These are phyloP conservation scores for Saposhnikovia divaricata DNA, from an alignment of 129 eudicot genomes.

Conservation along the genomic window DNA sequence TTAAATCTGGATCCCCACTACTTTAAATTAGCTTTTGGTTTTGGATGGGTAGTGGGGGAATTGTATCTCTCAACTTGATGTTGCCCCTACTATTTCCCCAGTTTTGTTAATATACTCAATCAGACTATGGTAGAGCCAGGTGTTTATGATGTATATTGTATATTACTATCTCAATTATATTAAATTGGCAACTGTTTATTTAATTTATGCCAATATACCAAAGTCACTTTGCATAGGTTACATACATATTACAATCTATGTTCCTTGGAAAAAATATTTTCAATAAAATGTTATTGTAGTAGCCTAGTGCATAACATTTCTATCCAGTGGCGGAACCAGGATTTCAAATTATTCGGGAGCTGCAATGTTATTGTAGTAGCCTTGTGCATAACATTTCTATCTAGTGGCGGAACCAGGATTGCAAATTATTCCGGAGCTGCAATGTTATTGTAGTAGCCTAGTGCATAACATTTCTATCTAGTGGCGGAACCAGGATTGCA, in stretches of 20 bases:
- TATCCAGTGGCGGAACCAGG: background rate
- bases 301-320: background rate
- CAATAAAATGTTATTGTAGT: background rate
- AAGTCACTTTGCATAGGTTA: background rate
- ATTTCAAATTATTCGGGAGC: too few species aligned
- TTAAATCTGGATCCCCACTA: constrained; percentile 17
- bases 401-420: background rate
- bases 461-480: background rate
- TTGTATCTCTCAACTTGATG: constrained; percentile 1
- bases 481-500: background rate
- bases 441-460: background rate
- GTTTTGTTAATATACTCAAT: constrained; percentile 19
- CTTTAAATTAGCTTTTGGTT: constrained; percentile 14
- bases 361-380: background rate
- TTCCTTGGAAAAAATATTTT: background rate
- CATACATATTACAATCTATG: background rate
- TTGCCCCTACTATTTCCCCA: constrained; percentile 9
- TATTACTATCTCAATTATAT: background rate
- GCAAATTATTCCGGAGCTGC: too few species aligned
- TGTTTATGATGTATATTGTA: constrained; percentile 7
- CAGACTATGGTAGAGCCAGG: constrained; percentile 2
- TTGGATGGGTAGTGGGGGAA: constrained; percentile 30
- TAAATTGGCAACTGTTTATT: background rate
- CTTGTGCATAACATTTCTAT: background rate
- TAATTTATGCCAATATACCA: background rate